Evolutionary conservation across 345 rosid genomes (phyloP).

Genomic region (Euclidium syriacum): DNA sequence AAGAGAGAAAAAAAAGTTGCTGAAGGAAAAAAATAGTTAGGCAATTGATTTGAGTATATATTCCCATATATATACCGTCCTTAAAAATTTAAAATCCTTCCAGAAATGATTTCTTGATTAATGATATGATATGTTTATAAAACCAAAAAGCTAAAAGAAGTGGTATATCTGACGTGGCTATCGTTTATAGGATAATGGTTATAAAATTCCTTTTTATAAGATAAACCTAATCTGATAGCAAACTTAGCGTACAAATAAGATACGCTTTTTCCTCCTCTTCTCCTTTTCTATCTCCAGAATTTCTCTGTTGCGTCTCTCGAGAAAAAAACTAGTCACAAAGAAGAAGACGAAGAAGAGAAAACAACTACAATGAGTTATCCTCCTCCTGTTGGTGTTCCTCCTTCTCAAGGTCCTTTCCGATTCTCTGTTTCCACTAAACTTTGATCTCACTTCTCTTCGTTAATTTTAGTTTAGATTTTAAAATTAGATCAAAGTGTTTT

Average conservation of each 20-base stretch:
- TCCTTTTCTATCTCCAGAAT: neutral
- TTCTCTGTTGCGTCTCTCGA: neutral
- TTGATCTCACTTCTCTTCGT: neutral
- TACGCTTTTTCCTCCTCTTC: neutral
- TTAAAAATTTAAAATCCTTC: no score
- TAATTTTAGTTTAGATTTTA: neutral
- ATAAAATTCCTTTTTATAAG: neutral
- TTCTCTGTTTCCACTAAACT: neutral
- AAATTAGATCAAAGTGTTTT: neutral
- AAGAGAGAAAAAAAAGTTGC: no score
- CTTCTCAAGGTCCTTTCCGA: constrained; percentile 5
- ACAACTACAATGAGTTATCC: constrained; percentile 3
- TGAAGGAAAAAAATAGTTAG: no score
- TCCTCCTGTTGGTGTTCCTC: constrained; percentile 16
- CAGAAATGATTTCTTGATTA: no score
- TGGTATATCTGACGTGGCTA: neutral
- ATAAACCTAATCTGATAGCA: neutral
- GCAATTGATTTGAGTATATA: no score
- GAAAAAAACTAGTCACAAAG: neutral
- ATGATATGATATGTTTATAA: no score
- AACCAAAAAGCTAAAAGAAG: no score
- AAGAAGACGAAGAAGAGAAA: neutral
- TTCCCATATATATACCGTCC: no score
- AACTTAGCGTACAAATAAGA: neutral
- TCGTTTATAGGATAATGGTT: neutral